These are phyloP conservation scores for Nannochloris sp. DNA, from an alignment of 139 green algal genomes.

Conservation along the genomic window DNA sequence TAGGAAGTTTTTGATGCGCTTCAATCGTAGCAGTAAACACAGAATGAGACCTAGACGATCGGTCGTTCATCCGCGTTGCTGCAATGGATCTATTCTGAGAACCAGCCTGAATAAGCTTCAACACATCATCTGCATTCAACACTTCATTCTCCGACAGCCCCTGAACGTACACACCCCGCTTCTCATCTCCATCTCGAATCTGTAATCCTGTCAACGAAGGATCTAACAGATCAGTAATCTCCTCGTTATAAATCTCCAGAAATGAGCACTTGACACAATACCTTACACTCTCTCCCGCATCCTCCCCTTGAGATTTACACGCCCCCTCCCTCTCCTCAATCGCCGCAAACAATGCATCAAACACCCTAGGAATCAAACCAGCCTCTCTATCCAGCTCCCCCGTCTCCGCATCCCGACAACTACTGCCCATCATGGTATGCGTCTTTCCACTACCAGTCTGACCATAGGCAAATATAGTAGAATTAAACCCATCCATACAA, in stretches of 20 bases:
- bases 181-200: slow-evolving; percentile 60
- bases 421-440: slow-evolving; percentile 56
- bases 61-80: slow-evolving; percentile 78
- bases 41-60: slow-evolving; percentile 79
- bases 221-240: slow-evolving; percentile 75
- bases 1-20: slow-evolving; percentile 24
- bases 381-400: slow-evolving; percentile 11
- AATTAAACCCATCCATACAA: slow-evolving; percentile 64
- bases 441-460: slow-evolving; percentile 71
- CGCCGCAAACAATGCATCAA: slow-evolving; percentile 66
- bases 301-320: not conserved
- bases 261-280: slow-evolving; percentile 38
- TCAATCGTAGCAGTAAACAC: slow-evolving; percentile 71
- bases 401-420: not conserved
- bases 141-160: slow-evolving; percentile 60
- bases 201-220: slow-evolving; percentile 39
- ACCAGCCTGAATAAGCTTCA: slow-evolving; percentile 55
- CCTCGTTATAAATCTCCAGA: slow-evolving; percentile 96
- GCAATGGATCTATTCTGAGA: slow-evolving; percentile 60
- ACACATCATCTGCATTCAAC: slow-evolving; percentile 63
- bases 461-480: slow-evolving; percentile 63
- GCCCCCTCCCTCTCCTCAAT: slow-evolving; percentile 47
- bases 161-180: slow-evolving; percentile 76
- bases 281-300: slow-evolving; percentile 5
- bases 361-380: slow-evolving; percentile 70